phyloP scores from a whole-genome alignment of 257 asterid species.

The Solanum sitiens region DNA sequence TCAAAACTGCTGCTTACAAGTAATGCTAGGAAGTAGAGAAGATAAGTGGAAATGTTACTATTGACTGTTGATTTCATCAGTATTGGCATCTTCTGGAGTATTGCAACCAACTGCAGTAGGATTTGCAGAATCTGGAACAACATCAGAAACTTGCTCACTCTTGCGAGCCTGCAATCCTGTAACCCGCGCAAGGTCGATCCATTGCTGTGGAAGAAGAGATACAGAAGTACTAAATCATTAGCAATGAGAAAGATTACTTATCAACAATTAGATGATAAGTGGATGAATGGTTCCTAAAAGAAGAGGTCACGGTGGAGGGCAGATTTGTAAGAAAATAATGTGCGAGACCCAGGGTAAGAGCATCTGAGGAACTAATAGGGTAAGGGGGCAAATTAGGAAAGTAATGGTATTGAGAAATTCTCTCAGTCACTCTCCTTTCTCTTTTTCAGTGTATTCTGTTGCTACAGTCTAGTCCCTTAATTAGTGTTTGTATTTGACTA shows the following conservation, averaged over 20 bases:
- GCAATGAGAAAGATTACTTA: background rate
- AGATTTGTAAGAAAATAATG: background rate
- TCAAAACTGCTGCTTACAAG: constrained; percentile 6
- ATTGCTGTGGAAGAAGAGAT: constrained; percentile 55
- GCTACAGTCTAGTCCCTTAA: background rate
- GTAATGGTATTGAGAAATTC: background rate
- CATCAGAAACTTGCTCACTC: constrained; percentile 19
- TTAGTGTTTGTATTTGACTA: background rate
- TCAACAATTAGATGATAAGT: background rate
- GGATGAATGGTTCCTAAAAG: background rate
- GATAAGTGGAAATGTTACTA: constrained; percentile 7
- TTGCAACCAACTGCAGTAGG: constrained; percentile 42
- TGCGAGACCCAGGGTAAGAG: background rate
- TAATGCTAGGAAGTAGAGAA: background rate
- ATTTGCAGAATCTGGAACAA: constrained; percentile 31
- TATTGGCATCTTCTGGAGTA: constrained; percentile 33
- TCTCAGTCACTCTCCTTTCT: background rate
- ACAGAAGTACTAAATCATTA: constrained; percentile 6
- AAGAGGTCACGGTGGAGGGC: background rate
- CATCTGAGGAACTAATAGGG: background rate
- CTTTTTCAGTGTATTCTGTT: background rate
- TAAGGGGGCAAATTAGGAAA: background rate
- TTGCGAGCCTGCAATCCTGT: constrained; percentile 77
- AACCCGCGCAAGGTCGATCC: constrained; percentile 87
- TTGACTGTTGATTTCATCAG: constrained; percentile 45